A percentile compares a stretch with the other conserved stretches of the same genome.
Conservation (phyloP, 225 moss, liverwort and hornwort species). For the Antitrichia curtipendula region DNA sequence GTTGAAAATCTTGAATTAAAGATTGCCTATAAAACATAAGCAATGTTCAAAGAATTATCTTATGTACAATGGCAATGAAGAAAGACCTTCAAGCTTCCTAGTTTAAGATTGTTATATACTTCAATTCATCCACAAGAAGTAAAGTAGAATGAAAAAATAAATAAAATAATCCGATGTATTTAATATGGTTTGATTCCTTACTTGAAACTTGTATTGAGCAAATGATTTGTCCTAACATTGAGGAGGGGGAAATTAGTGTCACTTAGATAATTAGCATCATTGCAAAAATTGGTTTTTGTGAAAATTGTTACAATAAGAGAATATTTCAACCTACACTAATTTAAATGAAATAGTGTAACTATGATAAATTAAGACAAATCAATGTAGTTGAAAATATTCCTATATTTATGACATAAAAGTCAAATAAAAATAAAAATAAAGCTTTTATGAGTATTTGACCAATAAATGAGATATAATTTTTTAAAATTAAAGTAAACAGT, state of each 20-base stretch:
- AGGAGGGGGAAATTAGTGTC: accelerated
- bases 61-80: background rate
- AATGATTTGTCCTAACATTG: background rate
- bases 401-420: background rate
- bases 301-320: background rate
- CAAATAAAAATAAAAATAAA: background rate
- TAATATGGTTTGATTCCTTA: background rate
- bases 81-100: background rate
- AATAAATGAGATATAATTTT: background rate
- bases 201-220: accelerated
- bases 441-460: background rate
- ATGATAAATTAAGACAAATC: background rate
- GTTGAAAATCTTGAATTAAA: background rate
- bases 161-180: accelerated
- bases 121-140: background rate
- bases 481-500: too few species aligned
- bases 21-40: background rate
- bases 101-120: background rate
- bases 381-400: background rate
- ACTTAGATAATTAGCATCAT: background rate
- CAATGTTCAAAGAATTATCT: background rate
- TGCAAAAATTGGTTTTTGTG: too few species aligned
- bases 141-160: background rate
- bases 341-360: background rate
- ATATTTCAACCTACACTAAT: background rate